These are phyloP conservation scores for Delitschia confertaspora DNA, from an alignment of 495 filamentous ascomycete genomes.

Conservation along the genomic window DNA sequence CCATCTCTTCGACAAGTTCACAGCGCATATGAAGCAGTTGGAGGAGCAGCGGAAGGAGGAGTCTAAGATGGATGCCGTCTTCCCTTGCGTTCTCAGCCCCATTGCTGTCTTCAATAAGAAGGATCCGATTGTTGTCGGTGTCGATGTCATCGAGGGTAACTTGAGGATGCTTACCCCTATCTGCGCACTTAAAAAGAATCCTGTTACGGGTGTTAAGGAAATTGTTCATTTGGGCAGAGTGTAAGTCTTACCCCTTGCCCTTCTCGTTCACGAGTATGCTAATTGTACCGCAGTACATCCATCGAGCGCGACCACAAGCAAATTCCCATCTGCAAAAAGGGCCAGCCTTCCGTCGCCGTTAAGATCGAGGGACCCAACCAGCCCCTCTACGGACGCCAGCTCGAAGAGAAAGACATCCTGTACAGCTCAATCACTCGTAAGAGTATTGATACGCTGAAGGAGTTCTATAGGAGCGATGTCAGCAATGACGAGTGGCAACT, in stretches of 20 bases:
- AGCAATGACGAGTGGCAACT: constrained; percentile 87
- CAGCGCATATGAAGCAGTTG: constrained; percentile 78
- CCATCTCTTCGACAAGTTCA: constrained; percentile 95
- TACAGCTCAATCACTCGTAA: constrained; percentile 79
- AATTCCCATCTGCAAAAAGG: constrained; percentile 82
- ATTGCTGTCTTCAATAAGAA: constrained; percentile 99
- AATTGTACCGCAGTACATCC: constrained; percentile 52
- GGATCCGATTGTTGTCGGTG: constrained; percentile 87
- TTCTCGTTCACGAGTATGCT: constrained; percentile 4
- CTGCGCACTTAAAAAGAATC: constrained; percentile 70
- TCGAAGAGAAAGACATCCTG: constrained; percentile 85
- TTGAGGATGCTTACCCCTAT: constrained; percentile 81
- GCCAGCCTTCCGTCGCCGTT: constrained; percentile 89
- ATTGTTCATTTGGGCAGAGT: constrained; percentile 83
- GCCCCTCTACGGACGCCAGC: constrained; percentile 86
- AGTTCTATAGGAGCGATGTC: constrained; percentile 87
- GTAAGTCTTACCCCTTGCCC: constrained; percentile 49
- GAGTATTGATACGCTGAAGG: constrained; percentile 92
- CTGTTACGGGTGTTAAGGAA: constrained; percentile 70
- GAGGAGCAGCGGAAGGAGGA: constrained; percentile 91
- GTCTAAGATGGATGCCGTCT: constrained; percentile 87
- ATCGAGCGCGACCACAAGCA: constrained; percentile 98
- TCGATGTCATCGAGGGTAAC: constrained; percentile 87
- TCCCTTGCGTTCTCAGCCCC: constrained; percentile 82
- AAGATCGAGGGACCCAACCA: constrained; percentile 97